Conservation (phyloP, 1,284 basidiomycete species). For the Athelia sp. region DNA sequence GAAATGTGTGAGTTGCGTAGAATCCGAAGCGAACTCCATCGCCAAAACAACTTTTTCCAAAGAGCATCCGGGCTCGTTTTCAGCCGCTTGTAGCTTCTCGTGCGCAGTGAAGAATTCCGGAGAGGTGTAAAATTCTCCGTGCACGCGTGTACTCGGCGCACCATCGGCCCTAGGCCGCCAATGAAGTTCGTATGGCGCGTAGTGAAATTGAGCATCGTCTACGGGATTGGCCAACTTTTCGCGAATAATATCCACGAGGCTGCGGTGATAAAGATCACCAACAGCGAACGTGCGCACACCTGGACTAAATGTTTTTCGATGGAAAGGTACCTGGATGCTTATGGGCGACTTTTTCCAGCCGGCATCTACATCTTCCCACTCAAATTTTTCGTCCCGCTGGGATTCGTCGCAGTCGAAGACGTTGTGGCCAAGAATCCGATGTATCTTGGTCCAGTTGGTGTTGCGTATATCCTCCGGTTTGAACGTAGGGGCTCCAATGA, state of each 20-base stretch:
- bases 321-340: neutral
- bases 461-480: neutral
- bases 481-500: neutral
- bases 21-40: slow-evolving; percentile 31
- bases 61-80: slow-evolving; percentile 9
- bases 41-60: slow-evolving; percentile 19
- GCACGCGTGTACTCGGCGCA: slow-evolving; percentile 8
- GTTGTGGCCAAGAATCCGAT: neutral
- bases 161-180: neutral
- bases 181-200: neutral
- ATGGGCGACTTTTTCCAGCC: neutral
- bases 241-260: neutral
- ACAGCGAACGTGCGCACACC: neutral
- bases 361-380: neutral
- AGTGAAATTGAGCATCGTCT: neutral
- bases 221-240: neutral
- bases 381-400: neutral
- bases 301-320: neutral
- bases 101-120: slow-evolving; percentile 23
- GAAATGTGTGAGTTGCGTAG: slow-evolving; percentile 30
- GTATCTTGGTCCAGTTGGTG: neutral
- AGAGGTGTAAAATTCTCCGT: slow-evolving; percentile 24
- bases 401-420: neutral
- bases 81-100: slow-evolving; percentile 14
- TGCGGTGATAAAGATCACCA: neutral